phyloP scores from a whole-genome alignment of 2,329 filamentous ascomycete genomes.

The Aspergillus tubingensis region DNA sequence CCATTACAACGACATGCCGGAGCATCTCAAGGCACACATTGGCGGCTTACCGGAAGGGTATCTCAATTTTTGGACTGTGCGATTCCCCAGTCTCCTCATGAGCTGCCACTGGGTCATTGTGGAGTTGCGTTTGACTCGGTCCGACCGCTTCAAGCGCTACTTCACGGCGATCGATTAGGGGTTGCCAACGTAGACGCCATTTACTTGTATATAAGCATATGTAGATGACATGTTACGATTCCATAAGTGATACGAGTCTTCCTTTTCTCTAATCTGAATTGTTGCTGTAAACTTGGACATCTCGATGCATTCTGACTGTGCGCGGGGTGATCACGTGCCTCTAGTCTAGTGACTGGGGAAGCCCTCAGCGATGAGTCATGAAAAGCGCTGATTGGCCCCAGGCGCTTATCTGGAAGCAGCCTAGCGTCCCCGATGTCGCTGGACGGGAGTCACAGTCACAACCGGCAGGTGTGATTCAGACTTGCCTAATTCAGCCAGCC shows the following conservation, averaged over 20 bases:
- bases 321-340: not conserved
- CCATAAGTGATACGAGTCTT: no score
- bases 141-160: constrained; percentile 47
- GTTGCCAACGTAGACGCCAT: not conserved
- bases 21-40: constrained; percentile 71
- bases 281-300: no score
- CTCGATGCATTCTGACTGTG: no score
- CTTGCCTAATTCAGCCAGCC: constrained; percentile 9
- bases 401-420: not conserved
- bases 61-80: constrained; percentile 76
- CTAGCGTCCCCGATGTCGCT: constrained; percentile 19
- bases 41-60: constrained; percentile 79
- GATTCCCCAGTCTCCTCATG: constrained; percentile 77
- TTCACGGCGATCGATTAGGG: constrained; percentile 40
- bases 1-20: constrained; percentile 95
- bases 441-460: not conserved
- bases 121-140: constrained; percentile 58
- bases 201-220: not conserved
- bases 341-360: not conserved
- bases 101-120: constrained; percentile 75
- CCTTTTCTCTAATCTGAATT: no score
- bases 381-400: not conserved
- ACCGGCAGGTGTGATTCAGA: constrained; percentile 1
- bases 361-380: not conserved
- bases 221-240: not conserved